Base-by-base conservation (phyloP, 345 rosid genomes). In the Eucalyptus pumila region DNA sequence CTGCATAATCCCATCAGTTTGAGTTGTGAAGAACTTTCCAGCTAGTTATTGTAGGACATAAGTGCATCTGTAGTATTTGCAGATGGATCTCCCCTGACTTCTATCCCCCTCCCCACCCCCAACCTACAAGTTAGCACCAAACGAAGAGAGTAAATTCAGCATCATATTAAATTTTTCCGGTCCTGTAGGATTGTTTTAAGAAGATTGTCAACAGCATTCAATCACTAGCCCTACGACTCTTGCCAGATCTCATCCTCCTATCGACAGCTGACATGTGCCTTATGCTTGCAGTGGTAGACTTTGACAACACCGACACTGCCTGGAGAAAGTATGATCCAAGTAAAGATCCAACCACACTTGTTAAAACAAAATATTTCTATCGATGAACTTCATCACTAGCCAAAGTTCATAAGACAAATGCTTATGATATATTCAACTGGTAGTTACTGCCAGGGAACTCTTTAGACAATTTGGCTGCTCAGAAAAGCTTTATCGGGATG, bases 391-490 rank as follows among this genome's bases (percentile, higher is more conserved):
- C 47, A 37, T 49, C 87, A 14, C 87, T 86, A 48, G 54, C 42
- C 62, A 50, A 86, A 86, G 42, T 50, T 48, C 83, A 76, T n/a
- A 32, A 48, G 87, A 86, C 54, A 54, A 86, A 86, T 86, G 19
- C 94, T 94, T 89, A 93, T 89, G 87, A 87, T 56, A 91, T 83
- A 51, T 88, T 93, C 89, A 83, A 88, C 89, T 89, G 92, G 52
- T 88, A 95, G 95, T 92, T 87, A 94, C 95, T 91, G 95, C 95
- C 80, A 93, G 97, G 94, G 96, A 95, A 91, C 95, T 95, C 87
- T 93, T 94, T 89, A 95, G 93, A 89, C 95, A 91, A 87, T 94
- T 90, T 87, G 94, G 96, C 51, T 94, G 92, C 93, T 95, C 95
- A 16, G 94, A 93, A 52, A 94, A 92, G 91, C 93, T 95, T 65